Conservation (phyloP, 2,329 filamentous ascomycete species). For the Sclerotinia nivalis region DNA sequence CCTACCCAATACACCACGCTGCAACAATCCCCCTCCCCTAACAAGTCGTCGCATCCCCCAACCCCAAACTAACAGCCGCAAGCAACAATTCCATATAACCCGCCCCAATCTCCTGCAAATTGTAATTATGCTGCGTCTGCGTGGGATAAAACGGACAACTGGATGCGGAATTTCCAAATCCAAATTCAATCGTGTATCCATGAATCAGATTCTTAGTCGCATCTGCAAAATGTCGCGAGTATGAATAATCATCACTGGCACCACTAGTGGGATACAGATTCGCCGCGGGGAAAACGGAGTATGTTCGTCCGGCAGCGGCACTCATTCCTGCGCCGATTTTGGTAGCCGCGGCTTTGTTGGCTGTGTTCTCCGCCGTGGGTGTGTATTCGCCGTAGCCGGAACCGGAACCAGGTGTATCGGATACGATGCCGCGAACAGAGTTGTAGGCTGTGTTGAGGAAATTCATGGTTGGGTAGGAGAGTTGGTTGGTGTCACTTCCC, state of each 20-base stretch:
- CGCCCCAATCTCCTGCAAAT: slow-evolving; percentile 48
- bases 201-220: slow-evolving; percentile 44
- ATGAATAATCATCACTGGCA: slow-evolving; percentile 50
- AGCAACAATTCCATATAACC: slow-evolving; percentile 52
- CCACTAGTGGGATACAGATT: slow-evolving; percentile 51
- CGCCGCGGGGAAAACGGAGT: slow-evolving; percentile 45
- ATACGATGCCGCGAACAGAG: slow-evolving; percentile 50
- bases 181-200: slow-evolving; percentile 52
- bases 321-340: slow-evolving; percentile 47
- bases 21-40: slow-evolving; percentile 18
- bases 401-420: slow-evolving; percentile 42
- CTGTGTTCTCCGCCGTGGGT: slow-evolving; percentile 42
- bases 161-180: slow-evolving; percentile 39
- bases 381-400: slow-evolving; percentile 50
- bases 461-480: slow-evolving; percentile 48
- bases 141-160: slow-evolving; percentile 50
- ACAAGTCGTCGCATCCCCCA: slow-evolving; percentile 23
- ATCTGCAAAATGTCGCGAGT: slow-evolving; percentile 47
- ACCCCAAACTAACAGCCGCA: slow-evolving; percentile 21
- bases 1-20: neutral
- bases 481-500: slow-evolving; percentile 57
- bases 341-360: slow-evolving; percentile 41
- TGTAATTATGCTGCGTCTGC: slow-evolving; percentile 46
- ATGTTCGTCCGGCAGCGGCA: slow-evolving; percentile 43
- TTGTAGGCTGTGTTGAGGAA: slow-evolving; percentile 56